A percentile compares a stretch with the other conserved stretches of the same genome.
Conservation (phyloP, 257 asterid genomes). For the Perilla frutescens region DNA sequence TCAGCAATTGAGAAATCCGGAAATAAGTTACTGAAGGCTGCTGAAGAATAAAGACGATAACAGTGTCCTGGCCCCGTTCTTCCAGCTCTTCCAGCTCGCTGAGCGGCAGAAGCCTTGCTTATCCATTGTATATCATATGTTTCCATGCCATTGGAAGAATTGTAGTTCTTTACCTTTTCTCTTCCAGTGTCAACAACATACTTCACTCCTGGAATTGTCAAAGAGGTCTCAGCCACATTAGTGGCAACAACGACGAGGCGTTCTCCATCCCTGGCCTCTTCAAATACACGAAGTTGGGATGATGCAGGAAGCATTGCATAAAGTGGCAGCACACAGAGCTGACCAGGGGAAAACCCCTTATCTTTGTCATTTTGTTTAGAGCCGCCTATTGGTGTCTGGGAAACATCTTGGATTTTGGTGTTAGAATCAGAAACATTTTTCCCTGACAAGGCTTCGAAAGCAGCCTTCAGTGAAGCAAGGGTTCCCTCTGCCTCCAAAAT, state of each 20-base stretch:
- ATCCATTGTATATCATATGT: slow-evolving; percentile 88
- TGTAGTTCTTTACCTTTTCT: slow-evolving; percentile 83
- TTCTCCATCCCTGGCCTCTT: slow-evolving; percentile 70
- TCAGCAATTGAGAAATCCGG: slow-evolving; percentile 79
- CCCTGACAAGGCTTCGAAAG: slow-evolving; percentile 73
- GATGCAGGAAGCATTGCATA: slow-evolving; percentile 98
- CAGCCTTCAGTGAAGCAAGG: slow-evolving; percentile 72
- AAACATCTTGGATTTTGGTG: slow-evolving; percentile 39
- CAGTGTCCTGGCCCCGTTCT: slow-evolving; percentile 98
- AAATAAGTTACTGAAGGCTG: slow-evolving; percentile 73
- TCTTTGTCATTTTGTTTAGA: slow-evolving; percentile 35
- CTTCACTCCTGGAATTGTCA: slow-evolving; percentile 94
- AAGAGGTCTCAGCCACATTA: slow-evolving; percentile 96
- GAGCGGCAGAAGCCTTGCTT: slow-evolving; percentile 96
- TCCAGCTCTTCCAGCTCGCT: slow-evolving; percentile 98
- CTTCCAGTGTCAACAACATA: slow-evolving; percentile 96
- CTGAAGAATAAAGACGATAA: slow-evolving; percentile 92
- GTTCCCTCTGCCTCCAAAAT: slow-evolving; percentile 48
- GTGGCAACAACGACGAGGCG: slow-evolving; percentile 93
- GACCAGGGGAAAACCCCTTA: slow-evolving; percentile 47
- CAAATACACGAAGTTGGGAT: slow-evolving; percentile 92
- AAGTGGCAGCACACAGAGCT: slow-evolving; percentile 76
- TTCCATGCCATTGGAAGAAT: slow-evolving; percentile 84
- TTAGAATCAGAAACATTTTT: slow-evolving; percentile 39
- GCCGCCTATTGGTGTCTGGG: slow-evolving; percentile 38